Evolutionary conservation across 768 basidiomycete genomes (phyloP), one percentile per base, ranked within the genome.

Genomic region (Kwoniella sp.): DNA sequence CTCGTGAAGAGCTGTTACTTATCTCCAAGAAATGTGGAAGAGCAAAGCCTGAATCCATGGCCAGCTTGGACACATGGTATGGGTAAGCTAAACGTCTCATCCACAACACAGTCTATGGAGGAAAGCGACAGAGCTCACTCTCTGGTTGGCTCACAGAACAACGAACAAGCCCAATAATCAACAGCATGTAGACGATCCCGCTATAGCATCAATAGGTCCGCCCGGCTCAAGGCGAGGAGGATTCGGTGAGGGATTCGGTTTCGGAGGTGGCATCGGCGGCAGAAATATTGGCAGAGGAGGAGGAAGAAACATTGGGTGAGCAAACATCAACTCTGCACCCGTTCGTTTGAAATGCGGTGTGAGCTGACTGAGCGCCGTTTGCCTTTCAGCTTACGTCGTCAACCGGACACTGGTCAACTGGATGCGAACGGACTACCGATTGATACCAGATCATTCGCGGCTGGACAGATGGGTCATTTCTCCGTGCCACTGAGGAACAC

Each of bases 201-300:
- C 74, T 2, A 73, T 74, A 22, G 67, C 73, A 37, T 68, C 67
- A 19, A 68, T 72, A 21, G 69, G 71, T 17, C 64, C 65, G 7
- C 55, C 70, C 21, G 53, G 60, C 24, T 36, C 46, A n/a, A 55
- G 64, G 15, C n/a, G 67, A 27, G 68, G 65, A 12, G 72, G 74
- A 22, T 75, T 70, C 47, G 73, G 71, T 5, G 71, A 76, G 54
- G 74, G 74, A 0, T 76, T 76, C 48, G 74, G 74, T 7, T 76
- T 65, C 50, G 74, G 74, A 6, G 74, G 71, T 17, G 74, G 74
- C 7, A 73, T 76, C 21, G 74, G 74, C 6, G 69, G 69, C 2
- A 55, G 66, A 30, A 66, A 64, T n/a, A 48, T 72, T 8, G 69
- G 58, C 9, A 47, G 68, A 26, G 69, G 70, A 26, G 69, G 70